Evolutionary conservation across 805 yeast species (phyloP), one percentile per base, ranked within the genome.

Genomic region (Kluyveromyces siamensis): DNA sequence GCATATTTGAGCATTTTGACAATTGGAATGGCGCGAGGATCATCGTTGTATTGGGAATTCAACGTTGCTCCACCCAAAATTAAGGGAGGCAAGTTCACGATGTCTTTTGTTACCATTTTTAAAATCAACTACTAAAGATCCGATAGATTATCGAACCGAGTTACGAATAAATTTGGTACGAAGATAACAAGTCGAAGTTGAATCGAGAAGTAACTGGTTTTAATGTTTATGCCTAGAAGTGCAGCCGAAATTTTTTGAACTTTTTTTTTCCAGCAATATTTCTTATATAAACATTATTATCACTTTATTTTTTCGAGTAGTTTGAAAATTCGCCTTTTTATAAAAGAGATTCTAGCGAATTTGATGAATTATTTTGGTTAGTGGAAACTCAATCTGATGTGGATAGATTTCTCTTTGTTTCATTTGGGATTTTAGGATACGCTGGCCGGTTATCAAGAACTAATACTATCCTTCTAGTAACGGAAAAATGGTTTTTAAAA

Each of bases 51-150:
- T 61, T 84, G 95, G 19, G 79, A 73, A 67, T 87, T 89, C 72
- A 89, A 82, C 4, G 85, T 85, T 0, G 96, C 96, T 1, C 96
- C 96, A 0, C 98, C 98, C 2, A 89, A 69, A 14, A 89, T 71
- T 45, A 90, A 65, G 0, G 83, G 81, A 7, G 58, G 61, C 25
- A 55, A 41, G 13, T 59, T 63, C 62, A 14, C 79, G 73, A 16
- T 72, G 55, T 8, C 76, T 35, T 42, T 46, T 13, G 43, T 13
- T 5, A n/a, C 16, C 41, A 37, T 27, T 11, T 4, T 27, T 45
- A 16, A 11, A 9, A 17, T 11, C 14, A 13, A 10, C 14, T 30
- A 30, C 14, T 11, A 30, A 10, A 8, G 35, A 11, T 13, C 14
- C 7, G 14, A 30, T 30, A 30, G 11, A 30, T 21, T 21, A 21